Base-by-base conservation (phyloP, 2,329 filamentous ascomycete species). In the Aspergillus udagawae region DNA sequence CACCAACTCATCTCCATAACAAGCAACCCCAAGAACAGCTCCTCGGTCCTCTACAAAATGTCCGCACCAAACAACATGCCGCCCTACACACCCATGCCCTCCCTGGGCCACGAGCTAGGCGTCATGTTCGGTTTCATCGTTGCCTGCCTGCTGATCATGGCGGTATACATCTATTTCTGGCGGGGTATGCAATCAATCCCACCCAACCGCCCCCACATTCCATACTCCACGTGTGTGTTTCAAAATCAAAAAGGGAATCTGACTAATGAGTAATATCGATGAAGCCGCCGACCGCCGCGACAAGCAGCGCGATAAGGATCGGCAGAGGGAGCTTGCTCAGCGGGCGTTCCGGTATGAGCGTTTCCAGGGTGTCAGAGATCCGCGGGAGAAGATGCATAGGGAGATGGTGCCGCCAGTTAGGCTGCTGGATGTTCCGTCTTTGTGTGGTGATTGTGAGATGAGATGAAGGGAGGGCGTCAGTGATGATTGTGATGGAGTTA, bases 101-200 rank as follows among this genome's bases (percentile, higher is more conserved):
- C 71, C 5, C 63, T 75, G 10, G 63, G 58, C 21, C 68, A 68
- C 32, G 75, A 77, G 62, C 62, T 77, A 21, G 73, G 73, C 27
- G 67, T 76, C 29, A 70, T 75, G 61, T 74, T 76, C 58, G 75
- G 66, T 20, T 77, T 77, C 53, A 62, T 75, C 1, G 64, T 53
- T 23, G 67, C 69, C 4, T 72, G 65, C 51, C 50, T 72, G 38
- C 57, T 73, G 9, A 72, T 68, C 5, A 71, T 75, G 57, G 69
- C 48, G 0, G 55, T 69, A 3, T 77, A 77, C 51, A 65, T 67
- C 25, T 52, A 70, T 42, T 55, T 74, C 49, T 76, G 74, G 74
- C 63, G 67, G 32, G 60, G 72, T 75, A 58, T 50, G 64, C 29
- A 14, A 32, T 14, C 28, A 29, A 29, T 29, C 28, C 28, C 28